Base-by-base conservation (phyloP, 2,329 filamentous ascomycete genomes). In the Talaromyces sp. region DNA sequence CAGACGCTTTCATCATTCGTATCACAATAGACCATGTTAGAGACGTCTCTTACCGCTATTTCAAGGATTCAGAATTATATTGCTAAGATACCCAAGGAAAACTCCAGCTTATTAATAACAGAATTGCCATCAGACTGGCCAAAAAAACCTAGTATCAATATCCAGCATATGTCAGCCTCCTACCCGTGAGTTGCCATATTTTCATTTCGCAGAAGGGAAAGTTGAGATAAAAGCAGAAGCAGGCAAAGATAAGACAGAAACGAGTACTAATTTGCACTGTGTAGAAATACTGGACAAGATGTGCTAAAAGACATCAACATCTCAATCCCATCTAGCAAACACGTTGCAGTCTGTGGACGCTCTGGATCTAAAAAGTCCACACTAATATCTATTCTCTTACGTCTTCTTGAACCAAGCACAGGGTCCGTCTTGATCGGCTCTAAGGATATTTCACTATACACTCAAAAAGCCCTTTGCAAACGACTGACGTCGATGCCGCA, bases 11-110 rank as follows among this genome's bases (percentile, higher is more conserved):
- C 82, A 61, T 71, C 81, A 7, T 72, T 85, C 22, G 77, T 85
- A 10, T 77, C 77, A 27, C 81, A 79, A 57, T 88, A 85, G 85
- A 87, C 85, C 0, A 79, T 79, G 47, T 74, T 88, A 13, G 86
- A 88, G 68, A 87, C 85, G 0, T 81, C 82, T 45, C 81, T 88
- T 56, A 85, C 85, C 10, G 85, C 85, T 10, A 80, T 88, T 6
- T 77, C 81, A 3, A 79, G 86, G 27, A 79, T 87, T 66, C 84
- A 83, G 70, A 78, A 79, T 19, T 87, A 86, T 67, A 78, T 77
- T 1, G 74, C 76, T 5, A 77, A 75, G 35, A 79, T 80, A 0
- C 69, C 77, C 3, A 76, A 75, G 1, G 83, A 85, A 68, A 75
- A 84, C 45, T 73, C 73, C 43, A 70, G 71, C 9, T 71, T 68